Evolutionary conservation across 1,139 yeast species (phyloP).

Genomic region (Groenewaldozyma sp.): DNA sequence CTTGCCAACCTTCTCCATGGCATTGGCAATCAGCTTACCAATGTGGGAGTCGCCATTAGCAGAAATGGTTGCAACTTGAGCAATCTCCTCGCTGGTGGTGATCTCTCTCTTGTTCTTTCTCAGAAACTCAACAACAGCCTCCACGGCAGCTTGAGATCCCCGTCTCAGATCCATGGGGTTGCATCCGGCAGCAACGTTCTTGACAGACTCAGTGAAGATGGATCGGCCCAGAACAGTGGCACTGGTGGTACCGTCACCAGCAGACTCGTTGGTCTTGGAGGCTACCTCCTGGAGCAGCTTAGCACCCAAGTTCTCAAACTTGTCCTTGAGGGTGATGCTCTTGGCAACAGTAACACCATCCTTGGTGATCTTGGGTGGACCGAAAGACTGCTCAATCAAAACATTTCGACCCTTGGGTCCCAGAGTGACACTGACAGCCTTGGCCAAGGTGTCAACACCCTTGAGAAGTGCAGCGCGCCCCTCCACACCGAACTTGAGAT

Average conservation of each 20-base stretch:
- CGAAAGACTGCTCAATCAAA: slow-evolving; percentile 92
- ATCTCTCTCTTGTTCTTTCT: slow-evolving; percentile 91
- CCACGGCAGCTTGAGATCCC: slow-evolving; percentile 98
- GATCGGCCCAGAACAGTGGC: slow-evolving; percentile 97
- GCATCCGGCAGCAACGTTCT: slow-evolving; percentile 99
- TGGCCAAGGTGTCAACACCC: slow-evolving; percentile 95
- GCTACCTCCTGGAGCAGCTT: slow-evolving; percentile 96
- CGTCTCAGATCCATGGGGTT: slow-evolving; percentile 99
- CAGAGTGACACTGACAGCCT: slow-evolving; percentile 92
- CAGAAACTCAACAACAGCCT: slow-evolving; percentile 84
- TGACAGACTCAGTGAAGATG: slow-evolving; percentile 93
- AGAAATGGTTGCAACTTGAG: slow-evolving; percentile 97
- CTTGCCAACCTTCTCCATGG: slow-evolving; percentile 99
- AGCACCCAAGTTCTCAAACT: slow-evolving; percentile 96
- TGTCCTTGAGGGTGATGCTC: slow-evolving; percentile 78
- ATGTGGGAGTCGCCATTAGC: slow-evolving; percentile 96
- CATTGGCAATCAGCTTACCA: slow-evolving; percentile 87
- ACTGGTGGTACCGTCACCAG: slow-evolving; percentile 99
- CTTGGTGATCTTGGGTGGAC: slow-evolving; percentile 97
- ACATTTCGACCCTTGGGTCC: slow-evolving; percentile 99
- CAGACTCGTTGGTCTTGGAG: slow-evolving; percentile 94
- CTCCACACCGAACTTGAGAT: slow-evolving; percentile 95
- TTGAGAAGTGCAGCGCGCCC: slow-evolving; percentile 94
- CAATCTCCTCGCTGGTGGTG: slow-evolving; percentile 94
- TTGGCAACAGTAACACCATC: slow-evolving; percentile 99